Evolutionary conservation across 1,284 basidiomycete species (phyloP).

Genomic region (Trichosporon asahii): DNA sequence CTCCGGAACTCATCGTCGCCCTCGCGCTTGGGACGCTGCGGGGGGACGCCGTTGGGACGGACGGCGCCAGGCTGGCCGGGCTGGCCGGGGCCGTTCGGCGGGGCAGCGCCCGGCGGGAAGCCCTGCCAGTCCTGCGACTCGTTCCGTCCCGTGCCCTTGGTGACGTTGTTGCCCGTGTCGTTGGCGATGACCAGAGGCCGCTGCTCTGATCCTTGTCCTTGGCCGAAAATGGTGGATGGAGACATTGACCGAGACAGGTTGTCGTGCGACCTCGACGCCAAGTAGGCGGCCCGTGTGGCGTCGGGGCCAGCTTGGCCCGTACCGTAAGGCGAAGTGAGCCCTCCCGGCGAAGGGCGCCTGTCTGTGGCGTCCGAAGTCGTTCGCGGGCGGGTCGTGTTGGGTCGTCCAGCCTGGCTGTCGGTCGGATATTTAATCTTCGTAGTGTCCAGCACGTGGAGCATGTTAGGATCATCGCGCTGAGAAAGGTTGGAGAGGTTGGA

Average conservation of each 20-base stretch:
- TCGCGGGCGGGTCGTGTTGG: slow-evolving; percentile 12
- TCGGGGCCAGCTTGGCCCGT: background rate
- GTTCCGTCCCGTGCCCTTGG: slow-evolving; percentile 17
- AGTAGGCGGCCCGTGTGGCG: slow-evolving; percentile 10
- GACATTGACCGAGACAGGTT: slow-evolving; percentile 36
- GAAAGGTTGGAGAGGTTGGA: slow-evolving; percentile 55
- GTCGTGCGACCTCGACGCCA: slow-evolving; percentile 33
- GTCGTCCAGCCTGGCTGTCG: slow-evolving; percentile 29
- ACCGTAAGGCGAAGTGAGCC: slow-evolving; percentile 14
- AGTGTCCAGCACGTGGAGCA: slow-evolving; percentile 88
- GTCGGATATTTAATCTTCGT: slow-evolving; percentile 95
- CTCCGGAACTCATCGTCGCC: slow-evolving; percentile 60
- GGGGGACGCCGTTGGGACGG: slow-evolving; percentile 53
- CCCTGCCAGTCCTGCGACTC: slow-evolving; percentile 23
- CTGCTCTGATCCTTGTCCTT: slow-evolving; percentile 17
- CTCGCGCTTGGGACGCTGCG: slow-evolving; percentile 63
- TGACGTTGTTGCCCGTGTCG: slow-evolving; percentile 16
- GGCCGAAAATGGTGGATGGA: slow-evolving; percentile 21
- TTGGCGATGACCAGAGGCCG: slow-evolving; percentile 26
- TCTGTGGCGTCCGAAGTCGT: slow-evolving; percentile 26
- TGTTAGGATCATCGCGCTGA: slow-evolving; percentile 73
- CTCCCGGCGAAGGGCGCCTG: slow-evolving; percentile 9
- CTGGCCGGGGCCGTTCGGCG: slow-evolving; percentile 65
- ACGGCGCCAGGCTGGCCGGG: slow-evolving; percentile 31
- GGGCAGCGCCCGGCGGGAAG: slow-evolving; percentile 52